Conservation (phyloP, 805 yeast species). For the Aciculoconidium aculeatum region DNA sequence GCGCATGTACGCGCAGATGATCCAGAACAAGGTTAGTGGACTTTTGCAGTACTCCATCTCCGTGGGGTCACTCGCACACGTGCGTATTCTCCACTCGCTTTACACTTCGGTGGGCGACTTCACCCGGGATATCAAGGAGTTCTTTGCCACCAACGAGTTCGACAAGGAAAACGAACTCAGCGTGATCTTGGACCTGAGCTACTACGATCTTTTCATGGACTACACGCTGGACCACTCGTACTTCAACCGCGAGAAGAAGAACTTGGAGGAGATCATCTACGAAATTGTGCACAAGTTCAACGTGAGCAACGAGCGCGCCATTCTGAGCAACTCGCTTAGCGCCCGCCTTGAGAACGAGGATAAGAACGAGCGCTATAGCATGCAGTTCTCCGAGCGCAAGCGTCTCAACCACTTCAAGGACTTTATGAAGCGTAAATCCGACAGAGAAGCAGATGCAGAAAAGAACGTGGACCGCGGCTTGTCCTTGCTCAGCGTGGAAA, state of each 20-base stretch:
- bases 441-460: conserved; percentile 11
- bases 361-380: conserved; percentile 22
- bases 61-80: conserved; percentile 62
- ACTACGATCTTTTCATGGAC: conserved; percentile 66
- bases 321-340: conserved; percentile 30
- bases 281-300: conserved; percentile 42
- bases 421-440: conserved; percentile 46
- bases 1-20: conserved; percentile 69
- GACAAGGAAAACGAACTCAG: conserved; percentile 43
- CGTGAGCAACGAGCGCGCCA: conserved; percentile 26
- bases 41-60: conserved; percentile 60
- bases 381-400: conserved; percentile 34
- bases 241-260: conserved; percentile 65
- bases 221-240: conserved; percentile 63
- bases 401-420: conserved; percentile 48
- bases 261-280: conserved; percentile 50
- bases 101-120: conserved; percentile 53
- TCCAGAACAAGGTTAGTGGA: conserved; percentile 50
- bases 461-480: too few species aligned
- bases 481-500: conserved; percentile 49
- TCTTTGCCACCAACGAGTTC: conserved; percentile 42
- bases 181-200: conserved; percentile 60
- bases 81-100: conserved; percentile 67
- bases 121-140: conserved; percentile 60
- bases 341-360: conserved; percentile 32